Evolutionary conservation across 805 yeast species (phyloP), one percentile per base, ranked within the genome.

Genomic region (Candida andamanensis): DNA sequence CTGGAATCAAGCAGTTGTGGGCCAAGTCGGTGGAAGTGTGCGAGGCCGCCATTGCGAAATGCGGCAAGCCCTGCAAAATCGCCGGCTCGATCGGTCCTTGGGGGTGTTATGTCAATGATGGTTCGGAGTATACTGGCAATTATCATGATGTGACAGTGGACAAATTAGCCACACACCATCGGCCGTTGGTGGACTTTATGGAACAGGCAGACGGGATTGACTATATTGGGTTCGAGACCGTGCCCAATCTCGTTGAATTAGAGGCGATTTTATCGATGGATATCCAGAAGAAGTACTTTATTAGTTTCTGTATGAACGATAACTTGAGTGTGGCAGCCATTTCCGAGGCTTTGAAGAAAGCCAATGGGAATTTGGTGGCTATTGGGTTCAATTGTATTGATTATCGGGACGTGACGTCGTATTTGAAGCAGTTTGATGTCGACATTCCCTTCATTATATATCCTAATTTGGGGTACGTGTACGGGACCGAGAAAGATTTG

Each of bases 51-150:
- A 15, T 25, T 6, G 17, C 6, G 8, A 15, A 15, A 13, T 10
- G 12, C 17, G 28, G 28, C 6, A 25, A 15, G n/a, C 8, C 6
- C 15, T 16, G 15, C 7, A 19, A 19, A 6, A 16, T 34, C 6
- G 74, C 74, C 2, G 94, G 84, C 0, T 74, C 84, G 6, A 55
- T 83, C 22, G 95, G 95, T 0, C 85, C 95, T 0, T 85, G 74
- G 50, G 94, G 89, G 1, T 83, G 89, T 0, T 76, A 58, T 42
- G 48, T 80, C 22, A 75, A 80, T 17, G 67, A 75, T 40, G 86
- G 87, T 1, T 67, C 80, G 0, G 95, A 85, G 46, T 85, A 79
- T 45, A 74, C 79, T 3, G 94, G 94, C 2, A 66, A 76, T 30
- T 83, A 82, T 50, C 22, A 19, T 8, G 67, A 64, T 8, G 59